phyloP scores from a whole-genome alignment of 2,329 filamentous ascomycete genomes.

The Alternaria sp. region DNA sequence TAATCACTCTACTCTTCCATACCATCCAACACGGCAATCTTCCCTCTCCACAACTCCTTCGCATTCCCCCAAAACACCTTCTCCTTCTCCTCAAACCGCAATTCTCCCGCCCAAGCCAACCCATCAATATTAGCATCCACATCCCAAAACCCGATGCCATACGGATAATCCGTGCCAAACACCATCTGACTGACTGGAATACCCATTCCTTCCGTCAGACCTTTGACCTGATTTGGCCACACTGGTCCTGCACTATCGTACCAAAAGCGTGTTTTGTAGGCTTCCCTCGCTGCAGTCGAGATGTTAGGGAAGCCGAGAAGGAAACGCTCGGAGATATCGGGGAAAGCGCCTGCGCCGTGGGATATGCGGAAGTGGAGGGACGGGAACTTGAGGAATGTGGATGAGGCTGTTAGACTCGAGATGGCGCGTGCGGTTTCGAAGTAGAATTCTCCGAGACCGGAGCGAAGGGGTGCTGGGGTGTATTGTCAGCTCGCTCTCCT shows the following conservation, averaged over 20 bases:
- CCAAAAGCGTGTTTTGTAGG: constrained; percentile 42
- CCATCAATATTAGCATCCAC: constrained; percentile 41
- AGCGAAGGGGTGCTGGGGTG: constrained; percentile 38
- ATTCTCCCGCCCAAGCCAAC: constrained; percentile 29
- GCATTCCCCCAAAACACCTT: constrained; percentile 37
- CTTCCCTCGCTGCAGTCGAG: constrained; percentile 31
- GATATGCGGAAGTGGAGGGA: constrained; percentile 43
- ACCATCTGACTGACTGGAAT: constrained; percentile 40
- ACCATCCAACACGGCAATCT: constrained; percentile 13
- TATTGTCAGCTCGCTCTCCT: background rate
- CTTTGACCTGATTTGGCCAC: constrained; percentile 45
- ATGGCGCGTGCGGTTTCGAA: constrained; percentile 47
- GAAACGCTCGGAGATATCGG: constrained; percentile 45
- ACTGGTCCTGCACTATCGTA: constrained; percentile 49
- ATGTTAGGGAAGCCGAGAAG: constrained; percentile 39
- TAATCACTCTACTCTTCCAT: background rate
- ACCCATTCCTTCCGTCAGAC: constrained; percentile 41
- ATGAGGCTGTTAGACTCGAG: constrained; percentile 39
- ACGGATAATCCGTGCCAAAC: constrained; percentile 49
- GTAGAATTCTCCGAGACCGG: constrained; percentile 47
- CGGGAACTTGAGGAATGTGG: constrained; percentile 36
- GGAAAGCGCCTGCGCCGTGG: constrained; percentile 46
- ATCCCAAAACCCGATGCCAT: constrained; percentile 48
- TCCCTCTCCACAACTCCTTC: constrained; percentile 33
- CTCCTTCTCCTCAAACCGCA: constrained; percentile 32